Evolutionary conservation across 208 protist genomes (phyloP).

Genomic region (Sergeia podlipaevii): DNA sequence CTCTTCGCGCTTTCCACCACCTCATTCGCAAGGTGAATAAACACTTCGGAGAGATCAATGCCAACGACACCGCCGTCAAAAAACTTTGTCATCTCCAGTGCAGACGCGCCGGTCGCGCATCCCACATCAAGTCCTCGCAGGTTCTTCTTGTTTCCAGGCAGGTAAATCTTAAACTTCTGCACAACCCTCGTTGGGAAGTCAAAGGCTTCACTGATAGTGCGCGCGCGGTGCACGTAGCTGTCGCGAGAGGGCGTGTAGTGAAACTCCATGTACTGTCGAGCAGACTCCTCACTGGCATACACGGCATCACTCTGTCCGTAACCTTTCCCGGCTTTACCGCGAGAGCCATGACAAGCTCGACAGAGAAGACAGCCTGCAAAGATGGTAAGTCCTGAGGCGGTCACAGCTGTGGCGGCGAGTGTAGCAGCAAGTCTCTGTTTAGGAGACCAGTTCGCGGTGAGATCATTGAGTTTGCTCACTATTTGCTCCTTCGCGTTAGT

Average conservation of each 20-base stretch:
- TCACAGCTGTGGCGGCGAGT: too few species aligned
- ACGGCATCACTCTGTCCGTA: conserved; percentile 32
- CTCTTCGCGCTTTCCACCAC: conserved; percentile 16
- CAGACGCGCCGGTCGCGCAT: conserved; percentile 76
- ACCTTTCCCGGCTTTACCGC: conserved; percentile 11
- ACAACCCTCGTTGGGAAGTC: conserved; percentile 70
- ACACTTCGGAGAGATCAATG: conserved; percentile 70
- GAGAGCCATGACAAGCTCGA: background rate
- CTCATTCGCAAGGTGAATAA: conserved; percentile 66
- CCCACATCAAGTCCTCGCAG: conserved; percentile 69
- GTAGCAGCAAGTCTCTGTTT: too few species aligned
- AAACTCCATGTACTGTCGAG: conserved; percentile 82
- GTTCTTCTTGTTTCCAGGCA: background rate
- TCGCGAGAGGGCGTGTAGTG: conserved; percentile 61
- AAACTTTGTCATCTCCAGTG: conserved; percentile 77
- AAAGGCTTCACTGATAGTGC: conserved; percentile 42
- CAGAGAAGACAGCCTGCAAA: background rate
- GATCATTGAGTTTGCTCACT: too few species aligned
- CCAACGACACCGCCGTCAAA: conserved; percentile 70
- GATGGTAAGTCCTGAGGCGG: too few species aligned
- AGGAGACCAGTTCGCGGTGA: too few species aligned
- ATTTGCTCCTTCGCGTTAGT: too few species aligned
- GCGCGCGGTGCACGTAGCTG: conserved; percentile 40
- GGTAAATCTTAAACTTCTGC: conserved; percentile 47
- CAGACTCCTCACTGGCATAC: conserved; percentile 59